phyloP scores from a whole-genome alignment of 176 grass and related monocot genomes.

The Carex pumila region DNA sequence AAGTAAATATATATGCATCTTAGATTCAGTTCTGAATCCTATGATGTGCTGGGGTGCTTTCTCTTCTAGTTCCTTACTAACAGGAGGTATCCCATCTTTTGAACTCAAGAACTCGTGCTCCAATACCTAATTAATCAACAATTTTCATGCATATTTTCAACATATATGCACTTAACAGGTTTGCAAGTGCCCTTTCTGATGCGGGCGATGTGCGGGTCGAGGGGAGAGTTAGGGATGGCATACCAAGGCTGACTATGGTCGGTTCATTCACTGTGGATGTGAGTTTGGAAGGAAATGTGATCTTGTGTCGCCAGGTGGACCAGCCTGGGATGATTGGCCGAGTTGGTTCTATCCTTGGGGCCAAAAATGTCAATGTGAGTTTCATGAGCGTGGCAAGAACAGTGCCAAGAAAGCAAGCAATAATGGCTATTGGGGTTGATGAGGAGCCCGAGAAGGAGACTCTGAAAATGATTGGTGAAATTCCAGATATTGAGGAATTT shows the following conservation, averaged over 20 bases:
- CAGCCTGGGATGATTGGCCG: slow-evolving; percentile 74
- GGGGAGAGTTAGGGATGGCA: slow-evolving; percentile 62
- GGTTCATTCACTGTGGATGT: slow-evolving; percentile 66
- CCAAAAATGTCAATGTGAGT: slow-evolving; percentile 67
- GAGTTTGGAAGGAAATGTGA: slow-evolving; percentile 74
- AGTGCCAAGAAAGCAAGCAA: slow-evolving; percentile 59
- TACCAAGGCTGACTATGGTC: slow-evolving; percentile 52
- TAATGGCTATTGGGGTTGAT: slow-evolving; percentile 82
- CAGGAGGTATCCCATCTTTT: neutral
- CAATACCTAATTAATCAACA: neutral
- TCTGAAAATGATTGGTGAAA: slow-evolving; percentile 64
- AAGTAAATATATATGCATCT: too few species aligned
- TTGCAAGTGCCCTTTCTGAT: slow-evolving; percentile 54
- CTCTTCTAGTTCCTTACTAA: too few species aligned
- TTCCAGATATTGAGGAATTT: slow-evolving; percentile 57
- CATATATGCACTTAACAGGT: slow-evolving; percentile 28
- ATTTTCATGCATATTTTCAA: slow-evolving; percentile 3
- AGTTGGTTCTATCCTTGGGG: slow-evolving; percentile 58
- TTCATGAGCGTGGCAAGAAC: slow-evolving; percentile 94
- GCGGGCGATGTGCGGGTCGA: slow-evolving; percentile 60
- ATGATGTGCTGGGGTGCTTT: too few species aligned
- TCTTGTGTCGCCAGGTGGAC: slow-evolving; percentile 71
- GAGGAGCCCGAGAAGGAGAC: slow-evolving; percentile 65
- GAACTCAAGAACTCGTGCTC: neutral
- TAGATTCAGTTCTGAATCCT: too few species aligned